Evolutionary conservation across 202 grass and related monocot species (phyloP).

Genomic region (Hordeum pubiflorum): DNA sequence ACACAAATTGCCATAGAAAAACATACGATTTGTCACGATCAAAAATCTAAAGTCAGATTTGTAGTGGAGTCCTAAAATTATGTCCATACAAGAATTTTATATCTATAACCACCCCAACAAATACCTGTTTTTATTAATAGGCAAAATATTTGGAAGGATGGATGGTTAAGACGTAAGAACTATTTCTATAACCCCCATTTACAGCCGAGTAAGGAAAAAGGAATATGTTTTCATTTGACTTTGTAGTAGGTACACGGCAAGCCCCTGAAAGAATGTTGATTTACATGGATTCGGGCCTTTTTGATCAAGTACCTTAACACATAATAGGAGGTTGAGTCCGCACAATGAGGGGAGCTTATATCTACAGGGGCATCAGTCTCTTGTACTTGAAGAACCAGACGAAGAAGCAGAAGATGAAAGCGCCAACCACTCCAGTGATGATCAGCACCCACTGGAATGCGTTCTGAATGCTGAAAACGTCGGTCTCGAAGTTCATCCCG

Average conservation of each 20-base stretch:
- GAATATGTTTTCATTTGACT: constrained; percentile 21
- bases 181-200: constrained; percentile 2
- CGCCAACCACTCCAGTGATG: constrained; percentile 44
- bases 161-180: background rate
- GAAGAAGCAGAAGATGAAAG: constrained; percentile 72
- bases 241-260: constrained; percentile 13
- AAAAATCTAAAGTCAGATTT: too few species aligned
- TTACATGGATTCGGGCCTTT: constrained; percentile 36
- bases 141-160: background rate
- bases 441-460: constrained; percentile 76
- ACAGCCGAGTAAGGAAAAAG: background rate
- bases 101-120: background rate
- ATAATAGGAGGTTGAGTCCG: background rate
- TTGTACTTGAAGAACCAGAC: constrained; percentile 88
- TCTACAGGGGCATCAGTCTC: constrained; percentile 86
- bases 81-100: background rate
- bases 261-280: constrained; percentile 44
- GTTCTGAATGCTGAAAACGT: constrained; percentile 47
- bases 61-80: too few species aligned
- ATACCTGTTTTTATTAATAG: background rate
- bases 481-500: constrained; percentile 84
- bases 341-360: background rate
- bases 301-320: constrained; percentile 23
- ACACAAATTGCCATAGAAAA: too few species aligned
- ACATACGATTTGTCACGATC: too few species aligned